A percentile compares a stretch with the other conserved stretches of the same genome.
phyloP scores from a whole-genome alignment of 805 yeast species.

The Pichia manshurica region DNA sequence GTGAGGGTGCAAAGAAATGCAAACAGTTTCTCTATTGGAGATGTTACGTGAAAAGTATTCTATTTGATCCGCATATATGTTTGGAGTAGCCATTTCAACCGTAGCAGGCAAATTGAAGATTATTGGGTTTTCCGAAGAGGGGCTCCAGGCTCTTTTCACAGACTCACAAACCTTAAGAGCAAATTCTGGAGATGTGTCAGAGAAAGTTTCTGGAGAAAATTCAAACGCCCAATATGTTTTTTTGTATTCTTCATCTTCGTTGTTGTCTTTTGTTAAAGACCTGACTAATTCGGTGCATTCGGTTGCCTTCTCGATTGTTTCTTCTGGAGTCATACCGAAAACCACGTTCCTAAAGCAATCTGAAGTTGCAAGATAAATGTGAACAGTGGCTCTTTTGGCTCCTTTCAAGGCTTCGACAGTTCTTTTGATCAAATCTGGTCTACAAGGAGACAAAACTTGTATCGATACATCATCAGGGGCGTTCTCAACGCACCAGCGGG shows the following conservation, averaged over 20 bases:
- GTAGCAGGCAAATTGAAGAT: constrained; percentile 83
- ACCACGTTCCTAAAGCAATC: constrained; percentile 70
- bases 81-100: constrained; percentile 77
- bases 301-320: constrained; percentile 56
- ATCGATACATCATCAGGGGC: constrained; percentile 74
- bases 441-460: constrained; percentile 72
- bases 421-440: constrained; percentile 65
- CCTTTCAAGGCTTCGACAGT: constrained; percentile 70
- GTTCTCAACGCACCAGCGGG: constrained; percentile 64
- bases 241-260: constrained; percentile 34
- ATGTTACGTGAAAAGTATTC: constrained; percentile 64
- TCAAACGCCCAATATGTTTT: constrained; percentile 69
- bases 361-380: constrained; percentile 70
- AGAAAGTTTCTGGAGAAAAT: constrained; percentile 76
- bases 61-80: constrained; percentile 78
- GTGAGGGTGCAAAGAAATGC: constrained; percentile 76
- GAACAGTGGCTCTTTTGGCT: constrained; percentile 71
- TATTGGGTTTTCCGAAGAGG: constrained; percentile 57
- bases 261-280: constrained; percentile 58
- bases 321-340: constrained; percentile 55
- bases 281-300: constrained; percentile 58
- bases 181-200: constrained; percentile 62
- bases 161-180: constrained; percentile 66
- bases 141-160: constrained; percentile 71
- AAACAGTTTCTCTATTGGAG: constrained; percentile 60